Evolutionary conservation across 2,329 filamentous ascomycete species (phyloP).

Genomic region (Calycina marina): DNA sequence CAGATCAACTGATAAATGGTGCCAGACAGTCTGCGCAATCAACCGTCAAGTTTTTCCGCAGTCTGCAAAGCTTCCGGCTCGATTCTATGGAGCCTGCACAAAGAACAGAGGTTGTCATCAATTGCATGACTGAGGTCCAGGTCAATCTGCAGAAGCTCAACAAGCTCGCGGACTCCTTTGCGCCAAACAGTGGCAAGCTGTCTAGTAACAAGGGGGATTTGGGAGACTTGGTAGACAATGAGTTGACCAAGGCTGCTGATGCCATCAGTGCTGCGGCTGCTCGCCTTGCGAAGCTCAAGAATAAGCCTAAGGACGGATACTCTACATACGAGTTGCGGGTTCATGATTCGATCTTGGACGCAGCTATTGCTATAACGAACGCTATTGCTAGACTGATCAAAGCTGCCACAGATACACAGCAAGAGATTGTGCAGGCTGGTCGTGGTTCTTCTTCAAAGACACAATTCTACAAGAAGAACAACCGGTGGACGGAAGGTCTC

Average conservation of each 20-base stretch:
- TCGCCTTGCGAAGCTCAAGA: constrained; percentile 80
- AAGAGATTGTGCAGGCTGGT: constrained; percentile 92
- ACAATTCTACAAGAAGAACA: constrained; percentile 99
- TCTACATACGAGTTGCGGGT: constrained; percentile 94
- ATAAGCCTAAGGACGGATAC: constrained; percentile 91
- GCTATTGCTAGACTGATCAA: constrained; percentile 92
- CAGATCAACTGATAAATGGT: constrained; percentile 68
- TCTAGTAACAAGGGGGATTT: constrained; percentile 68
- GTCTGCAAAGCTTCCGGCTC: constrained; percentile 82
- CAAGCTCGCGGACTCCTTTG: constrained; percentile 83
- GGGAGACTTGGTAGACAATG: constrained; percentile 81
- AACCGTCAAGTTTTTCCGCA: constrained; percentile 89
- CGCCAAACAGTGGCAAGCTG: constrained; percentile 74
- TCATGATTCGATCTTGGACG: constrained; percentile 87
- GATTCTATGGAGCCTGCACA: constrained; percentile 81
- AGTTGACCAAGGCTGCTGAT: constrained; percentile 85
- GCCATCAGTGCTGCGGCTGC: constrained; percentile 88
- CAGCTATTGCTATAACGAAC: constrained; percentile 82
- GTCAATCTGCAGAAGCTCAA: constrained; percentile 86
- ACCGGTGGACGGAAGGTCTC: constrained; percentile 94
- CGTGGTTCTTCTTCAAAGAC: constrained; percentile 75
- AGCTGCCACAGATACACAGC: constrained; percentile 80
- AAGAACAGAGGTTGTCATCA: constrained; percentile 95
- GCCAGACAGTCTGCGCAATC: constrained; percentile 74
- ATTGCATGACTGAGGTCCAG: constrained; percentile 92